Evolutionary conservation across 768 basidiomycete species (phyloP).

Genomic region (Rhodotorula toruloides): DNA sequence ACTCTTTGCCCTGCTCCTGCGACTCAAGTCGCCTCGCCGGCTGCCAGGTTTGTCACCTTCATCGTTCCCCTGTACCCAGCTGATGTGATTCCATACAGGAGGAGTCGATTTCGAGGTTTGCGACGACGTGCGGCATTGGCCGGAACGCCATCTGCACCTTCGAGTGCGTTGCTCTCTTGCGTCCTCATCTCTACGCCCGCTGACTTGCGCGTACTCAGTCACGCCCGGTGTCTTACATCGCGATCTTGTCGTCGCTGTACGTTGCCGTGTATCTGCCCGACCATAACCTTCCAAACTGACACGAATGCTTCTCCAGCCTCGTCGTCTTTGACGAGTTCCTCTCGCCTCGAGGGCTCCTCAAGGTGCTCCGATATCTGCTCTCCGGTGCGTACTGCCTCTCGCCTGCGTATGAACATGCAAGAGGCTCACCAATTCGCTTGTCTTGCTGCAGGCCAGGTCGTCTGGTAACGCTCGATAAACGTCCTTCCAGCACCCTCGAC

Average conservation of each 20-base stretch:
- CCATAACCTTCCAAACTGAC: not conserved
- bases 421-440: not conserved
- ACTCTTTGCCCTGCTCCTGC: constrained; percentile 76
- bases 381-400: not conserved
- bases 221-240: not conserved
- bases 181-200: not conserved
- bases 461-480: not conserved
- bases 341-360: constrained; percentile 1
- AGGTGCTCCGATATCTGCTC: not conserved
- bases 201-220: too few relatives aligned
- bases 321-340: not conserved
- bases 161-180: not conserved
- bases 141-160: not conserved
- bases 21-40: constrained; percentile 74
- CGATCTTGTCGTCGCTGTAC: not conserved
- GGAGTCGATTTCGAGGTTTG: not conserved
- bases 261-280: not conserved
- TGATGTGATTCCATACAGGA: not conserved
- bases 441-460: not conserved
- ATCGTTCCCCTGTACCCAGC: not conserved
- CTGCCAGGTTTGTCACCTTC: constrained; percentile 60
- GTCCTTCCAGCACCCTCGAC: not conserved
- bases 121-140: not conserved
- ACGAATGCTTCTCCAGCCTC: not conserved
- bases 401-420: not conserved